Evolutionary conservation across 139 green algal genomes (phyloP), one percentile per base, ranked within the genome.

Genomic region (Edaphochlamys debaryana): DNA sequence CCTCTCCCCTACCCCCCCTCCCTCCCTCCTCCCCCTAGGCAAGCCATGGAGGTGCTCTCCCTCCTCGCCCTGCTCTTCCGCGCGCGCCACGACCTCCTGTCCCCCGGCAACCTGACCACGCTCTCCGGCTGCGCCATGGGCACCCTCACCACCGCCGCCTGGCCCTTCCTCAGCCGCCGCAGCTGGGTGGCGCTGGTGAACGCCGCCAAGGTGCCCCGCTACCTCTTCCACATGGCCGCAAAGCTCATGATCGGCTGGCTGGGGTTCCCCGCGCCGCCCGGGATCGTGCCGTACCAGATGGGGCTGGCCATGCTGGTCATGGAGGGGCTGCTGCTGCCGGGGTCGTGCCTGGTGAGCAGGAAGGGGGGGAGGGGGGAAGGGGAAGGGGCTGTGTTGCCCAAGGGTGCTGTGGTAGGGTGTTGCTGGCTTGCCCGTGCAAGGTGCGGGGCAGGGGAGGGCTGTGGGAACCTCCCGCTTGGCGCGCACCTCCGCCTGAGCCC

Each of bases 171-270:
- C n/a, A n/a, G 54, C 38, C 38, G 54, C 40, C 32, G 3, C 38
- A 9, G 36, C 17, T 71, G 75, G 75, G 22, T 62, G 30, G 37
- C 37, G 34, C 40, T 73, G 67, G 67, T 54, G 3, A 54, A 56
- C 40, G 40, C 15, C 52, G 20, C 30, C 27, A 29, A 80, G 74
- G 1, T 80, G 17, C 58, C 58, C 11, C 58, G 74, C 74, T 80
- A 80, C 74, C 4, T 69, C 4, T 25, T 29, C 37, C 70, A 70
- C 74, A 69, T 80, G 56, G 25, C 29, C 38, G 60, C 74, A 15
- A 80, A 80, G 58, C 38, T 80, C 22, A 80, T 80, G 74, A 80
- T 80, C 17, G 74, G 74, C 17, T 60, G 56, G 29, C 29, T 69
- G 29, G 38, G 74, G 38, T 70, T 80, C 38, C 74, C 74, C 30